Conservation (phyloP, 345 rosid species). For the Carallia pectinifolia region DNA sequence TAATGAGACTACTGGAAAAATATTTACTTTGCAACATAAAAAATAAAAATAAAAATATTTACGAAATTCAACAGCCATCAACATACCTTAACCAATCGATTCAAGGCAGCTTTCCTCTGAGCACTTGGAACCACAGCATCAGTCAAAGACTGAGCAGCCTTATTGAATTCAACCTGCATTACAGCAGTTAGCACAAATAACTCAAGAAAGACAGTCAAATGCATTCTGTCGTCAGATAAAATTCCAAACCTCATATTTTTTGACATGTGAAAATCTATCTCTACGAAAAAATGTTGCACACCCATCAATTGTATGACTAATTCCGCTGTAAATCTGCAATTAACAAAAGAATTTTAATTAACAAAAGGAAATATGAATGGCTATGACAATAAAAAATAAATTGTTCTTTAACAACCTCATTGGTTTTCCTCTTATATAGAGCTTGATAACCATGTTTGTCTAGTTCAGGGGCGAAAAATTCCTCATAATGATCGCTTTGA, state of each 20-base stretch:
- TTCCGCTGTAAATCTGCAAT: slow-evolving; percentile 71
- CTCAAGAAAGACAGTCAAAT: not conserved
- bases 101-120: slow-evolving; percentile 86
- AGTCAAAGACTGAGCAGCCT: slow-evolving; percentile 97
- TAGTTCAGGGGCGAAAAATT: slow-evolving; percentile 85
- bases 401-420: slow-evolving; percentile 53
- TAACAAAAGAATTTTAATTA: not conserved
- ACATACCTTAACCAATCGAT: slow-evolving; percentile 79
- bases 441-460: slow-evolving; percentile 97
- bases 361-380: not conserved
- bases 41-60: not conserved
- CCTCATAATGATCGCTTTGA: slow-evolving; percentile 90
- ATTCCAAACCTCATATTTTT: slow-evolving; percentile 84
- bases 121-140: slow-evolving; percentile 77
- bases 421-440: slow-evolving; percentile 83
- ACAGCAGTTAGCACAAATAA: not conserved
- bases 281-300: slow-evolving; percentile 96
- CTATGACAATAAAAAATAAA: not conserved
- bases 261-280: slow-evolving; percentile 94
- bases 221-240: not conserved
- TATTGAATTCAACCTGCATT: slow-evolving; percentile 92
- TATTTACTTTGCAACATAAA: not conserved
- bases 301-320: slow-evolving; percentile 64
- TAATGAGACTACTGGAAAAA: slow-evolving; percentile 13
- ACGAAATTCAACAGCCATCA: slow-evolving; percentile 10